phyloP scores from a whole-genome alignment of 2,329 filamentous ascomycete genomes.

The Dothidotthia symphoricarpi region DNA sequence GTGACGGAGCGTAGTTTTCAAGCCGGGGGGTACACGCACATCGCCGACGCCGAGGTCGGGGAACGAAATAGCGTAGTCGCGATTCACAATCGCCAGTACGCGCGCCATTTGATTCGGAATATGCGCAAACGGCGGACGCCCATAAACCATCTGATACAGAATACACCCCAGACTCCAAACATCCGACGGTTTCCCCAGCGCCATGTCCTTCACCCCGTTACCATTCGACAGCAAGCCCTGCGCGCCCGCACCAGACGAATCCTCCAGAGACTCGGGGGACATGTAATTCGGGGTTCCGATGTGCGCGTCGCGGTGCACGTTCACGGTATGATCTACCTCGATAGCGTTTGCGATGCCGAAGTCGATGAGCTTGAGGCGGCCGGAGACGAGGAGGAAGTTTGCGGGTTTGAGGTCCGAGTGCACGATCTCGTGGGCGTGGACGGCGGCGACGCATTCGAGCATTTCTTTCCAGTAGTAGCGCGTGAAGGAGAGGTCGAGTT shows the following conservation, averaged over 20 bases:
- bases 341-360: slow-evolving; percentile 99
- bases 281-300: slow-evolving; percentile 98
- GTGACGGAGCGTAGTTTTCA: slow-evolving; percentile 56
- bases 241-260: slow-evolving; percentile 66
- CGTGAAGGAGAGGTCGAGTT: slow-evolving; percentile 84
- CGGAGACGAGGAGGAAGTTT: slow-evolving; percentile 92
- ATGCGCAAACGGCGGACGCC: slow-evolving; percentile 91
- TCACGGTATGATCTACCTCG: slow-evolving; percentile 90
- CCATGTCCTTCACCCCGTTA: slow-evolving; percentile 70
- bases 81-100: slow-evolving; percentile 83
- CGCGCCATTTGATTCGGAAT: slow-evolving; percentile 83
- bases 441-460: slow-evolving; percentile 88
- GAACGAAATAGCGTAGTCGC: slow-evolving; percentile 70
- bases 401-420: slow-evolving; percentile 96
- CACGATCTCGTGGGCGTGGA: slow-evolving; percentile 88
- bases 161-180: slow-evolving; percentile 97
- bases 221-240: slow-evolving; percentile 44
- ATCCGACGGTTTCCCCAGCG: slow-evolving; percentile 91
- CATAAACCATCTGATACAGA: slow-evolving; percentile 96
- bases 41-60: slow-evolving; percentile 67
- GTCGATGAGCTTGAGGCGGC: slow-evolving; percentile 91
- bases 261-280: slow-evolving; percentile 91
- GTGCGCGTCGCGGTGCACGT: slow-evolving; percentile 93
- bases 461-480: slow-evolving; percentile 99
- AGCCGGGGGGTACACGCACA: slow-evolving; percentile 53